A percentile compares a stretch with the other conserved stretches of the same genome.
Conservation (phyloP, 192 early-diverging fungal species). For the Coemansia sp. region DNA sequence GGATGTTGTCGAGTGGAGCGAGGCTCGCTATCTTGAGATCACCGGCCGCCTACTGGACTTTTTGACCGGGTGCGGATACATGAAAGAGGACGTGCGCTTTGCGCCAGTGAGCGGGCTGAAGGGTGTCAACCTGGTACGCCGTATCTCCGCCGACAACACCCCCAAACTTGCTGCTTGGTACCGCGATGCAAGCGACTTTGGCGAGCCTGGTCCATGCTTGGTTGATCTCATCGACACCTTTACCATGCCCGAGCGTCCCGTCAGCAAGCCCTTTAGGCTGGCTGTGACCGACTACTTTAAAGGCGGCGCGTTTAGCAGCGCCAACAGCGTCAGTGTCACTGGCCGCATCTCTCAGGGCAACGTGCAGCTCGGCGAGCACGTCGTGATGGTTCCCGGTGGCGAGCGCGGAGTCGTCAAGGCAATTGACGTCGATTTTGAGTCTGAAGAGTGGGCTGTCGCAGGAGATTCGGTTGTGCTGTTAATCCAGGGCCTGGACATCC, state of each 20-base stretch:
- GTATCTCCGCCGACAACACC: constrained; percentile 16
- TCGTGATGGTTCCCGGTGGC: constrained; percentile 82
- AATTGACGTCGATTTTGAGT: constrained; percentile 73
- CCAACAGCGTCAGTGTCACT: constrained; percentile 74
- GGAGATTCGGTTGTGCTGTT: constrained; percentile 90
- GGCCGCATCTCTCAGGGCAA: constrained; percentile 88
- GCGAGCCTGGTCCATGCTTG: constrained; percentile 66
- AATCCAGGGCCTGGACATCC: constrained; percentile 58
- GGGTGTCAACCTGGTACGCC: constrained; percentile 81
- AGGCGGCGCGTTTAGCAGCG: constrained; percentile 69
- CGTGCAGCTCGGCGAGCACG: constrained; percentile 84
- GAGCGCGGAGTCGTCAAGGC: constrained; percentile 78
- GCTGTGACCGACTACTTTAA: constrained; percentile 91
- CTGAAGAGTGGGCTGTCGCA: constrained; percentile 86
- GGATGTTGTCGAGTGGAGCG: constrained; percentile 84
- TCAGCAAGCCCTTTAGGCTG: constrained; percentile 86
- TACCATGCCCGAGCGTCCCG: constrained; percentile 69
- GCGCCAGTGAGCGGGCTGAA: constrained; percentile 92
- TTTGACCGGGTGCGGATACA: constrained; percentile 80
- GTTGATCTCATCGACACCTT: constrained; percentile 77
- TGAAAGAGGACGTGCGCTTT: constrained; percentile 71
- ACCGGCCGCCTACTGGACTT: constrained; percentile 67
- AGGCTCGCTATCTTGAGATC: constrained; percentile 83
- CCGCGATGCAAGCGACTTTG: constrained; percentile 10
- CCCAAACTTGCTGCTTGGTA: constrained; percentile 71